phyloP scores from a whole-genome alignment of 805 yeast species.

The Candida multigemmis region DNA sequence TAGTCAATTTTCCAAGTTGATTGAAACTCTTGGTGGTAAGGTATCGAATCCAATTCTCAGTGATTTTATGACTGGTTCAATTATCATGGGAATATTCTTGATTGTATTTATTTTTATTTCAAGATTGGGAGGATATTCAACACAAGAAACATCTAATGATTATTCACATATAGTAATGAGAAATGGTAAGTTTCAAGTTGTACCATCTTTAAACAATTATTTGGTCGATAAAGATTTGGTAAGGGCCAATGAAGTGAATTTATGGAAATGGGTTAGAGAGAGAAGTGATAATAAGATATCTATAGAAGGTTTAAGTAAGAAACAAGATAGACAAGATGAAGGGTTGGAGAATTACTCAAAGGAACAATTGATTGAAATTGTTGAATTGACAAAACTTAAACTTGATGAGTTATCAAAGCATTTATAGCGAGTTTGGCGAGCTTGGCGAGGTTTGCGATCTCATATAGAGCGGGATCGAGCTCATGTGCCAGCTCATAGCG shows the following conservation, averaged over 20 bases:
- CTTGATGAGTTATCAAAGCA: conserved; percentile 14
- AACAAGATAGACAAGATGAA: conserved; percentile 1
- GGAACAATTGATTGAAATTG: conserved; percentile 40
- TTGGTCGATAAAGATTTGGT: conserved; percentile 15
- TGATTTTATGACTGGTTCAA: conserved; percentile 12
- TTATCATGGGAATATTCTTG: conserved; percentile 8
- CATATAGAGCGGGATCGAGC: conserved; percentile 1
- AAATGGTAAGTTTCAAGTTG: conserved; percentile 26
- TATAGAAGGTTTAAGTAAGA: conserved; percentile 2
- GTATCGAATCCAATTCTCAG: conserved; percentile 20
- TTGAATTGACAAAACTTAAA: conserved; percentile 34
- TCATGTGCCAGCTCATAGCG: no score
- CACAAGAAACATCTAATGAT: no score
- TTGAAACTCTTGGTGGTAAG: conserved; percentile 14
- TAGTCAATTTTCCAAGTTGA: no score
- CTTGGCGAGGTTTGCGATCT: conserved; percentile 3
- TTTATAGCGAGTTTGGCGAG: not conserved
- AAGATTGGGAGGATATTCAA: no score
- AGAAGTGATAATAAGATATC: conserved; percentile 14
- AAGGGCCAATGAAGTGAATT: conserved; percentile 42
- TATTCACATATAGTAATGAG: no score
- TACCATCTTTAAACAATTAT: conserved; percentile 31
- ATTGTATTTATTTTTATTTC: conserved; percentile 4
- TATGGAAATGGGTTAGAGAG: conserved; percentile 66
- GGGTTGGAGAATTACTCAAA: conserved; percentile 11